Evolutionary conservation across 2,329 filamentous ascomycete species (phyloP).

Genomic region (Claviceps africana): DNA sequence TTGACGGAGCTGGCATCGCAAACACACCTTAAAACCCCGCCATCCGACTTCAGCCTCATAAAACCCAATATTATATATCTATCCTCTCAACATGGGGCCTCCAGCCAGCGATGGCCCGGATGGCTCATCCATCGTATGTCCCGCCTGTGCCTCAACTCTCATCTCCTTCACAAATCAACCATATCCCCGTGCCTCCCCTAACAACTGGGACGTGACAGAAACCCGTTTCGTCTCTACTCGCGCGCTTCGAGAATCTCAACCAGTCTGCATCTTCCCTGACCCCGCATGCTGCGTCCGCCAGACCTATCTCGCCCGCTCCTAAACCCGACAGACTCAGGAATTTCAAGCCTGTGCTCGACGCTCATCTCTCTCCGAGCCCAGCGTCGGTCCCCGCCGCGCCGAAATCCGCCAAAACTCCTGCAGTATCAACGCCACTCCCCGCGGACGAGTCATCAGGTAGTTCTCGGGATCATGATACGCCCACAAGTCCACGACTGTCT

Average conservation of each 20-base stretch:
- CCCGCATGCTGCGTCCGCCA: constrained; percentile 14
- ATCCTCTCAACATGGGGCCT: constrained; percentile 16
- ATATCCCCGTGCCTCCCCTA: neutral
- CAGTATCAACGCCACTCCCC: constrained; percentile 14
- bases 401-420: constrained; percentile 8
- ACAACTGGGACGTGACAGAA: constrained; percentile 33
- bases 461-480: constrained; percentile 11
- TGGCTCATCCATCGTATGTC: constrained; percentile 59
- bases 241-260: constrained; percentile 64
- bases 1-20: constrained; percentile 3
- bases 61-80: constrained; percentile 10
- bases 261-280: constrained; percentile 10
- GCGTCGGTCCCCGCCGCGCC: neutral
- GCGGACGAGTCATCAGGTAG: constrained; percentile 8
- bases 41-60: constrained; percentile 1
- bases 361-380: constrained; percentile 4
- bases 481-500: constrained; percentile 12
- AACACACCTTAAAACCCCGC: neutral
- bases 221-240: constrained; percentile 68
- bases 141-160: neutral
- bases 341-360: constrained; percentile 25
- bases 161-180: neutral
- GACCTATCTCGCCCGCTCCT: constrained; percentile 24
- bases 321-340: constrained; percentile 31
- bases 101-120: constrained; percentile 45